Evolutionary conservation across 1,139 yeast species (phyloP), one percentile per base, ranked within the genome.

Genomic region (Kodamaea derodonti): DNA sequence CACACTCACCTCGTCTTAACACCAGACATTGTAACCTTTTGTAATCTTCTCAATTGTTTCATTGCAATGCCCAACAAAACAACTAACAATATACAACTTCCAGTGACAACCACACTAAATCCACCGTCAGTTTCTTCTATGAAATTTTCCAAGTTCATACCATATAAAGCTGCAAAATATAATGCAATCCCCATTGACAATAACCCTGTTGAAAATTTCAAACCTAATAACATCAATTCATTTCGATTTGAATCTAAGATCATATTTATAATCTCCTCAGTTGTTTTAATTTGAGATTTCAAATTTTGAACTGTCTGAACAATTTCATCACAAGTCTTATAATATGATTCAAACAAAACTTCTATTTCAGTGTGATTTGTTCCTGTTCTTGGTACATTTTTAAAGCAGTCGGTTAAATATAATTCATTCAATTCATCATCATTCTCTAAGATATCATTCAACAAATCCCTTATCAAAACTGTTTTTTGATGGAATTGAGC

Each of bases 201-300:
- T 20, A 69, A 46, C 1, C 73, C 74, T 4, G 67, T 58, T 13
- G 69, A 65, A 33, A 64, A 67, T 43, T 64, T 65, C 40, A 69
- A 52, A 0, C 75, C 72, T 27, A 69, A 49, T 27, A 69, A 51
- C 75, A 69, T 69, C 39, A 69, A 56, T 41, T 69, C 75, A 42
- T 69, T 69, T 47, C 75, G 51, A 44, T 69, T 69, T 3, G 75
- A 63, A 39, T 69, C 75, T 39, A 69, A 51, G 13, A 69, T 69
- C 33, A 69, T 65, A 37, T 65, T 65, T 27, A 69, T 69, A 39
- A 69, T 67, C 41, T 69, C 75, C 41, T 69, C 74, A 4, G 72
- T 66, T 10, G 74, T 67, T 42, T 58, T 65, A 25, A 70, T 67
- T 45, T 69, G 74, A 2, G 68, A 55, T 30, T 55, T 50, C 33